phyloP scores from a whole-genome alignment of 139 green algal species.

The Ostreobium quekettii region DNA sequence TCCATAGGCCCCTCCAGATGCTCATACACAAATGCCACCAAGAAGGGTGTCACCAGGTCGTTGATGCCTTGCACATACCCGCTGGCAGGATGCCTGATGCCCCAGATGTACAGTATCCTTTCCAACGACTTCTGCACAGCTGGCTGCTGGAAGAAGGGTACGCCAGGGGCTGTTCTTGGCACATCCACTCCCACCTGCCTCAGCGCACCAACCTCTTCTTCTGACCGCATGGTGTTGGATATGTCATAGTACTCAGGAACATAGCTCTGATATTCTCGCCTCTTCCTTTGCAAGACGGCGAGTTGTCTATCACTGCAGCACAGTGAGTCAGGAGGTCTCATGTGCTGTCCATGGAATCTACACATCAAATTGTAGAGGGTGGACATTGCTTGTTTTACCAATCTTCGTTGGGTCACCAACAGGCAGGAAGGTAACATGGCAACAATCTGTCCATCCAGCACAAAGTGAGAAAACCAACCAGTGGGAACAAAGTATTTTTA shows the following conservation, averaged over 20 bases:
- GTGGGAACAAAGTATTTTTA: conserved; percentile 2
- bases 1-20: conserved; percentile 53
- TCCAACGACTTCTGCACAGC: conserved; percentile 75
- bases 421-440: neutral
- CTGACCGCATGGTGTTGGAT: conserved; percentile 45
- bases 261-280: conserved; percentile 76
- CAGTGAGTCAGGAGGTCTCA: neutral
- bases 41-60: conserved; percentile 92
- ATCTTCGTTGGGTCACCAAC: neutral
- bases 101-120: conserved; percentile 83
- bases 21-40: conserved; percentile 82
- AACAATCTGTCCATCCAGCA: neutral
- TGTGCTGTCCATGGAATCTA: neutral
- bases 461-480: neutral
- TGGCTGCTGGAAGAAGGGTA: conserved; percentile 78
- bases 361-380: neutral
- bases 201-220: conserved; percentile 74
- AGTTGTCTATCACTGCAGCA: conserved; percentile 46
- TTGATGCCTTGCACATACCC: conserved; percentile 98
- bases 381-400: neutral
- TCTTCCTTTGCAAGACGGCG: conserved; percentile 62
- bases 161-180: conserved; percentile 78
- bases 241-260: conserved; percentile 80
- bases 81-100: conserved; percentile 74
- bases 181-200: conserved; percentile 87